Evolutionary conservation across 148 eudicot genomes (phyloP), one percentile per base, ranked within the genome.

Genomic region (Nepenthes mirabilis): DNA sequence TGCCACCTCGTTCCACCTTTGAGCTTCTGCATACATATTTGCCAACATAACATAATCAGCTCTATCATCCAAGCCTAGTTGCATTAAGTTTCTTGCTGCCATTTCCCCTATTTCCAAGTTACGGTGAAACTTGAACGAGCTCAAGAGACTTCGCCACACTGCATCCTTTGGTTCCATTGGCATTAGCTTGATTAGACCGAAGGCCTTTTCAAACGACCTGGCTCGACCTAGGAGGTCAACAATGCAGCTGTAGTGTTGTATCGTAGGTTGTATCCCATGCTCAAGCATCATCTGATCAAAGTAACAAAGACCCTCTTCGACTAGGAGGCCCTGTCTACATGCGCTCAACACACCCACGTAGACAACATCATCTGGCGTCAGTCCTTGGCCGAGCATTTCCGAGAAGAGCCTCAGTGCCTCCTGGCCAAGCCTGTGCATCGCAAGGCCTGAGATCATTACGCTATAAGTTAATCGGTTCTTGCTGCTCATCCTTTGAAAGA

Each of bases 211-310:
- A n/a, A 82, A 67, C 79, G 55, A 60, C 34, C 80, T 82, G 48
- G 84, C 86, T 65, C 79, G 77, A 8, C 80, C 84, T 65, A 77
- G 59, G 43, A 84, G 82, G 65, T 79, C 87, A 11, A 81, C 59
- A 67, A 84, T 65, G 53, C 90, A 84, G 43, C 86, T 82, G 58
- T 81, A 84, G 49, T 82, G 90, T 50, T 82, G 82, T 37, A 81
- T 60, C 5, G 77, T 79, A 1, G 90, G 82, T 54, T 70, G 60
- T 47, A 82, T 68, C 34, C 57, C 61, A 60, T 84, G 73, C 57
- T 81, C 74, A n/a, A 37, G 37, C 52, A 56, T 76, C 84, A 84
- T 77, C 55, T 65, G 64, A 1, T 77, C 55, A 37, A 82, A 79
- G 47, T 54, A 50, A 33, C 69, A 37, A 1, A 76, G 47, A 23